Base-by-base conservation (phyloP, 2,329 filamentous ascomycete species). In the Colletotrichum spaethianum region DNA sequence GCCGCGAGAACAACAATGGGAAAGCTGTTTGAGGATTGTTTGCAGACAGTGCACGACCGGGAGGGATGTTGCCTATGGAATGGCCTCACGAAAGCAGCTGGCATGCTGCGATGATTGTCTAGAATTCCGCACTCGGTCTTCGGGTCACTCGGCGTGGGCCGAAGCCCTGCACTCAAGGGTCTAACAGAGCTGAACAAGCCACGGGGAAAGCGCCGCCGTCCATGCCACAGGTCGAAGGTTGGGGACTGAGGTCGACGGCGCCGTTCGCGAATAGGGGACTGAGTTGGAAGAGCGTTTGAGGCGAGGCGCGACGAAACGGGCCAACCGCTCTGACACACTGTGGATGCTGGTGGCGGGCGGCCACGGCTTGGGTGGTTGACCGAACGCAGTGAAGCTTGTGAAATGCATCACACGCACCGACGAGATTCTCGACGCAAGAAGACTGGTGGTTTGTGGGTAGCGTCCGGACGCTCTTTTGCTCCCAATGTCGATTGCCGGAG, bases 211-310 rank as follows among this genome's bases (percentile, higher is more conserved):
- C 52, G 44, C 65, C 52, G 46, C 33, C n/a, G 26, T 59, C 44
- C 57, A 57, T 36, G 65, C 52, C 64, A 53, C 31, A 26, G 36
- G 63, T 46, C 36, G 36, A 44, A 28, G 20, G 46, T 50, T 23
- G 48, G 42, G 26, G 23, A 23, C 33, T 33, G 44, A 53, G n/a
- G 6, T 46, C 20, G 64, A 69, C 64, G 59, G 44, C 52, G 65
- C 56, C 64, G 69, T 71, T 71, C 63, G 63, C 69, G 48, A 60
- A 57, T 52, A 31, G 55, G 33, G 59, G 48, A 53, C 61, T 53
- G 36, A 40, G 67, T 31, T 59, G 55, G 46, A 44, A 33, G 48
- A 57, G 40, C 26, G 68, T 61, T 62, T 67, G 40, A 26, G 63
- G 48, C 40, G 67, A 67, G 67, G 55, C 63, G 46, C 65, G 50